A percentile compares a stretch with the other conserved stretches of the same genome.
Evolutionary conservation across 345 rosid species (phyloP).

Genomic region (Cardamine chenopodiifolia): DNA sequence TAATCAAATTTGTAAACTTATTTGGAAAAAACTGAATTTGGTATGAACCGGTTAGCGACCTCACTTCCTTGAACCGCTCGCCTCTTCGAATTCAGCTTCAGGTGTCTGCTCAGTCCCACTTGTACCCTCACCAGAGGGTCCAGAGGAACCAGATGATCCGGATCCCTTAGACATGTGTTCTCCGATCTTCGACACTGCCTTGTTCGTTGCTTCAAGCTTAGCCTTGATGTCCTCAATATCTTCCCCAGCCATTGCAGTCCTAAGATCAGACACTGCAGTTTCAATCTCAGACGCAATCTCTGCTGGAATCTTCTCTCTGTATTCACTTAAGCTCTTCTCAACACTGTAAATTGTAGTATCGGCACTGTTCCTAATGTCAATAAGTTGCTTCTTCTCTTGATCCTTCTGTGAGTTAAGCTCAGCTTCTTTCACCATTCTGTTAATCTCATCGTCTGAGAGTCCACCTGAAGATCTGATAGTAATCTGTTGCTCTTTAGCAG

Average conservation of each 20-base stretch:
- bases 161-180: slow-evolving; percentile 56
- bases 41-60: slow-evolving; percentile 16
- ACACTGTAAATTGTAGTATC: slow-evolving; percentile 53
- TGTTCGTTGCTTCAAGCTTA: slow-evolving; percentile 58
- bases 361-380: slow-evolving; percentile 49
- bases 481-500: slow-evolving; percentile 51
- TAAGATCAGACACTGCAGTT: slow-evolving; percentile 49
- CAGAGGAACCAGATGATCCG: slow-evolving; percentile 36
- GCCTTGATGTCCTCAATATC: slow-evolving; percentile 54
- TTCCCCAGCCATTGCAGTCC: slow-evolving; percentile 51
- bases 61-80: slow-evolving; percentile 45
- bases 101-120: slow-evolving; percentile 53
- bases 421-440: slow-evolving; percentile 61
- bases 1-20: slow-evolving; percentile 40
- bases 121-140: slow-evolving; percentile 36
- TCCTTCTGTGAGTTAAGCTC: slow-evolving; percentile 52
- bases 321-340: slow-evolving; percentile 55
- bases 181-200: slow-evolving; percentile 64
- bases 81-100: slow-evolving; percentile 65
- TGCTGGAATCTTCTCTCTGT: slow-evolving; percentile 52
- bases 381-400: slow-evolving; percentile 51
- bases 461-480: slow-evolving; percentile 56
- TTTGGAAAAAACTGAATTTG: slow-evolving; percentile 19
- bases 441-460: slow-evolving; percentile 49
- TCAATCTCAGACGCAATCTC: slow-evolving; percentile 54